Conservation (phyloP, 257 asterid genomes). For the Ilex aquifolium region DNA sequence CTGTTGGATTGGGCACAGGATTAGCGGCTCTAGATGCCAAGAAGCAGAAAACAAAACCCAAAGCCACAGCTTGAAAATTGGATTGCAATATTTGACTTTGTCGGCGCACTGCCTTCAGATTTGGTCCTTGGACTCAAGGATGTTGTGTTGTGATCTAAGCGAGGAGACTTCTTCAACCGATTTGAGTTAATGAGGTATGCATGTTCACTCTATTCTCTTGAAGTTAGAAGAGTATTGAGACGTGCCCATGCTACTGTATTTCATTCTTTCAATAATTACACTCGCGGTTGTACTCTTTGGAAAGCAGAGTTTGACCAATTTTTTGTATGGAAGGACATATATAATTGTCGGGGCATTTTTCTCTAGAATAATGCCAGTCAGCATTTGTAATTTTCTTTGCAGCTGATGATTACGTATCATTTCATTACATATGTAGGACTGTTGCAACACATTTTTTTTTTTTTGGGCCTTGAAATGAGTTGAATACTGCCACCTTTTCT, state of each 20-base stretch:
- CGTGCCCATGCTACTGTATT: not conserved
- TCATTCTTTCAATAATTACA: slow-evolving; percentile 12
- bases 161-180: not conserved
- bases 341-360: too few relatives aligned
- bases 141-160: not conserved
- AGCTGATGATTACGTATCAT: too few relatives aligned
- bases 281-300: not conserved
- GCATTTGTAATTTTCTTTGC: too few relatives aligned
- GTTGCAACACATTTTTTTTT: too few relatives aligned
- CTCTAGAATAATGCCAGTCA: too few relatives aligned
- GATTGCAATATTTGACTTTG: not conserved
- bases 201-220: slow-evolving; percentile 7
- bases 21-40: slow-evolving; percentile 56
- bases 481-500: too few relatives aligned
- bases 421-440: too few relatives aligned
- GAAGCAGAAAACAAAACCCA: slow-evolving; percentile 59
- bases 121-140: not conserved
- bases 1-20: slow-evolving; percentile 74
- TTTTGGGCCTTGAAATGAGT: too few relatives aligned
- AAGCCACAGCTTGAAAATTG: slow-evolving; percentile 28
- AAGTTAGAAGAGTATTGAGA: slow-evolving; percentile 6
- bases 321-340: too few relatives aligned
- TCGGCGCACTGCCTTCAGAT: not conserved
- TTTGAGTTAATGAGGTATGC: slow-evolving; percentile 8
- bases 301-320: too few relatives aligned